Evolutionary conservation across 768 basidiomycete species (phyloP).

Genomic region (Podaxis sp.): DNA sequence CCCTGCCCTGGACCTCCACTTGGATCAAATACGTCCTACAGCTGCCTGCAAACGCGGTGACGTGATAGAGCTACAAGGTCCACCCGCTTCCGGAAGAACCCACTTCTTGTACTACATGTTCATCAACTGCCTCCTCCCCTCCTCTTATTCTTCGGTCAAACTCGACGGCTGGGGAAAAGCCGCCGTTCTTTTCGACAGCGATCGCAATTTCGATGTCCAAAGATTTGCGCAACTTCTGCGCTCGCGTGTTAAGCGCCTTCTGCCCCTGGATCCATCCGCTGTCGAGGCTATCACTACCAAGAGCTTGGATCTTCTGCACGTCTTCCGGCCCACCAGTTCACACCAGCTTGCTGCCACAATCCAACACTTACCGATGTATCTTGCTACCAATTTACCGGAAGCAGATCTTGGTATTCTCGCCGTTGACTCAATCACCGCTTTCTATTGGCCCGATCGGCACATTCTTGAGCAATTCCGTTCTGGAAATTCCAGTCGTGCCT

Average conservation of each 20-base stretch:
- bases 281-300: conserved; percentile 15
- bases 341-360: conserved; percentile 70
- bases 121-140: conserved; percentile 57
- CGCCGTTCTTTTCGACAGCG: conserved; percentile 71
- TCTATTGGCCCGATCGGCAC: conserved; percentile 78
- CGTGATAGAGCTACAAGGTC: conserved; percentile 76
- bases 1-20: conserved; percentile 33
- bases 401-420: conserved; percentile 64
- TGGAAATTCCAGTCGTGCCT: conserved; percentile 14
- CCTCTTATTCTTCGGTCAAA: conserved; percentile 24
- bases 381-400: conserved; percentile 45
- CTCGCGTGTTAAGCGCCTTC: conserved; percentile 39
- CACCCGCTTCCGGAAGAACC: conserved; percentile 74
- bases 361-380: conserved; percentile 54
- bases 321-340: conserved; percentile 71
- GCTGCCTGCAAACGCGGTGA: conserved; percentile 47
- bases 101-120: conserved; percentile 72
- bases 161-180: conserved; percentile 65
- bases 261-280: conserved; percentile 23
- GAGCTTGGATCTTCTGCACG: conserved; percentile 55
- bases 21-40: conserved; percentile 15
- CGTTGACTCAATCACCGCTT: conserved; percentile 75
- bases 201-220: conserved; percentile 58
- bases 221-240: conserved; percentile 56
- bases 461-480: conserved; percentile 51